Conservation (phyloP, 495 filamentous ascomycete species). For the Schizothecium vesticola region DNA sequence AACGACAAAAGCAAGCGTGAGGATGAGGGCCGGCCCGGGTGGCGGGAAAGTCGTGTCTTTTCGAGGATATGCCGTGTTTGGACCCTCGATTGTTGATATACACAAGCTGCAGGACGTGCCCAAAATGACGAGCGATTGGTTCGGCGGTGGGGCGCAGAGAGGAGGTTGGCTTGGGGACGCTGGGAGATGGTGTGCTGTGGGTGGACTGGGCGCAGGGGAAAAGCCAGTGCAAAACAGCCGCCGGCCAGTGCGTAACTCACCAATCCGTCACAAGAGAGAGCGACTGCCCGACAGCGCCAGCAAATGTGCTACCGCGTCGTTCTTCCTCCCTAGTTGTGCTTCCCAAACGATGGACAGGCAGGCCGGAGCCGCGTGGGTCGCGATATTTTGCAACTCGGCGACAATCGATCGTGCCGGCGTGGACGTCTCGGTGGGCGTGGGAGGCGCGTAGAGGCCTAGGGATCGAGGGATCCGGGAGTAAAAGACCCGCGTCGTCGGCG, state of each 20-base stretch:
- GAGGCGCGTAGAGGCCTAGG: neutral
- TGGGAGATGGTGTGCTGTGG: constrained; percentile 1
- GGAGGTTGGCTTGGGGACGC: constrained; percentile 30
- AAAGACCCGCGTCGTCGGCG: neutral
- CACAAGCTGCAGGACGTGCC: constrained; percentile 14
- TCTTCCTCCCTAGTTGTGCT: neutral
- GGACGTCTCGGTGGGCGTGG: constrained; percentile 14
- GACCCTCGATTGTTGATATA: constrained; percentile 25
- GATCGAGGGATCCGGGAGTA: neutral
- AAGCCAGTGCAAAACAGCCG: constrained; percentile 9
- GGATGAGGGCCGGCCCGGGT: neutral
- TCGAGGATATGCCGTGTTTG: constrained; percentile 5
- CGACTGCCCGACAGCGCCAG: constrained; percentile 11
- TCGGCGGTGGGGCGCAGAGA: constrained; percentile 27
- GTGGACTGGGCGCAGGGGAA: neutral
- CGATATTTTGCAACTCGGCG: neutral
- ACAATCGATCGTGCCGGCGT: constrained; percentile 8
- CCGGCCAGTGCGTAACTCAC: constrained; percentile 1
- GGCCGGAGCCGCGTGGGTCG: neutral
- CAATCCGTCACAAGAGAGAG: neutral
- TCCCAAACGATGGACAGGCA: neutral
- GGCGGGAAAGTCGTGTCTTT: constrained; percentile 10
- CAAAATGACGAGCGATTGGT: constrained; percentile 26
- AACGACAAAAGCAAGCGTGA: neutral
- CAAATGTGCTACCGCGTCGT: neutral